Base-by-base conservation (phyloP, 2,329 filamentous ascomycete genomes). In the Venturia carpophila region DNA sequence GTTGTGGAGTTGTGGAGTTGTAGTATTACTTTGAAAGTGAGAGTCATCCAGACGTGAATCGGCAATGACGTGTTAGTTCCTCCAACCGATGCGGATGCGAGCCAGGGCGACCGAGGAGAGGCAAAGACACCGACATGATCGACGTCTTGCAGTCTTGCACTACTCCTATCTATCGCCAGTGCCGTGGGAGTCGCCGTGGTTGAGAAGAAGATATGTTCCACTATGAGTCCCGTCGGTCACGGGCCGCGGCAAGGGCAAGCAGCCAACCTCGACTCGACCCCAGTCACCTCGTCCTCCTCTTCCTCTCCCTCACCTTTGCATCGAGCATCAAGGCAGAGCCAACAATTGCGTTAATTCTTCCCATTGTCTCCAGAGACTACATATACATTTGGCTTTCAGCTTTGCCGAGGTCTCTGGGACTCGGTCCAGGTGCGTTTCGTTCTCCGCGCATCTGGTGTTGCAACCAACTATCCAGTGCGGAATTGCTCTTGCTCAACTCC, bases 51-150 rank as follows among this genome's bases (percentile, higher is more conserved):
- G 24, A 56, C 19, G 34, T 34, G 27, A 58, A 37, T 58, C 52
- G 52, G 52, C 47, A 21, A 58, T 58, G 52, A 58, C 52, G 52
- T 58, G 52, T 11, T 21, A 27, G 52, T 3, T 56, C 52, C 27
- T n/a, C 52, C 34, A n/a, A n/a, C n/a, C n/a, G n/a, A n/a, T n/a
- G n/a, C n/a, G 45, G 11, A 47, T 47, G 10, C 30, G 27, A 37
- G 52, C 5, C 27, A 47, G 17, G 2, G 21, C 27, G 52, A 37
- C 52, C 30, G 52, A 24, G 15, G 27, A 58, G 37, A 37, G n/a
- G 5, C 27, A 34, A 34, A 52, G 24, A 30, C 47, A 27, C 47
- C 13, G 11, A 52, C 24, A 24, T 52, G 21, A 52, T 52, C 21
- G 47, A 52, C 21, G 24, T 52, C 5, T 27, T 24, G 13, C 43